Conservation (phyloP, 2,329 filamentous ascomycete species). For the Arthrobotrys entomopaga region DNA sequence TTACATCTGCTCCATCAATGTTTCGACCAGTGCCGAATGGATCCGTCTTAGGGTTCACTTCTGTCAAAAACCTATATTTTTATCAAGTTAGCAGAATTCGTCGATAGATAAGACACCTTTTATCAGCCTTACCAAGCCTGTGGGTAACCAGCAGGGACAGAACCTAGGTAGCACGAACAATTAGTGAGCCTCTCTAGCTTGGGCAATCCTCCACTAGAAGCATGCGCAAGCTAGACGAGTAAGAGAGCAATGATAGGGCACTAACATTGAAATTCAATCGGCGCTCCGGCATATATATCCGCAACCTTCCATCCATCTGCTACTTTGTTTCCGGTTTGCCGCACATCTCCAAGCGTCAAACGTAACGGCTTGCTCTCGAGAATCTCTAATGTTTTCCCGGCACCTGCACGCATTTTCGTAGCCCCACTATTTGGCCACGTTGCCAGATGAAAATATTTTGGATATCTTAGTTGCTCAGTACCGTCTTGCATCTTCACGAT, state of each 20-base stretch:
- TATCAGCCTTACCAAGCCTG: constrained; percentile 26
- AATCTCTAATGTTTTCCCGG: too few relatives aligned
- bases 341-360: constrained; percentile 26
- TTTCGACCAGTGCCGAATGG: constrained; percentile 14
- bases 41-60: constrained; percentile 17
- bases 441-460: constrained; percentile 26
- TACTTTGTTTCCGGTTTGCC: constrained; percentile 31
- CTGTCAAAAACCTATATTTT: constrained; percentile 34
- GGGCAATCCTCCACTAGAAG: too few relatives aligned
- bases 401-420: too few relatives aligned
- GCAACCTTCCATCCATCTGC: constrained; percentile 13
- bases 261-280: constrained; percentile 43
- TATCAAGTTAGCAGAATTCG: not conserved
- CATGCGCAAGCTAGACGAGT: too few relatives aligned
- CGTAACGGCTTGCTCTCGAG: constrained; percentile 8
- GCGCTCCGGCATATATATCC: constrained; percentile 24
- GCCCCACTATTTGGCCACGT: constrained; percentile 10
- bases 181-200: too few relatives aligned
- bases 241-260: not conserved
- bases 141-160: constrained; percentile 24
- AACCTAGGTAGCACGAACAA: constrained; percentile 12
- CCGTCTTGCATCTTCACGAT: not conserved
- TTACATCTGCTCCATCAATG: constrained; percentile 20
- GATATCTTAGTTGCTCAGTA: constrained; percentile 1
- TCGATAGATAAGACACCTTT: not conserved